phyloP scores from a whole-genome alignment of 2,329 filamentous ascomycete species.

The Apiospora koreana region DNA sequence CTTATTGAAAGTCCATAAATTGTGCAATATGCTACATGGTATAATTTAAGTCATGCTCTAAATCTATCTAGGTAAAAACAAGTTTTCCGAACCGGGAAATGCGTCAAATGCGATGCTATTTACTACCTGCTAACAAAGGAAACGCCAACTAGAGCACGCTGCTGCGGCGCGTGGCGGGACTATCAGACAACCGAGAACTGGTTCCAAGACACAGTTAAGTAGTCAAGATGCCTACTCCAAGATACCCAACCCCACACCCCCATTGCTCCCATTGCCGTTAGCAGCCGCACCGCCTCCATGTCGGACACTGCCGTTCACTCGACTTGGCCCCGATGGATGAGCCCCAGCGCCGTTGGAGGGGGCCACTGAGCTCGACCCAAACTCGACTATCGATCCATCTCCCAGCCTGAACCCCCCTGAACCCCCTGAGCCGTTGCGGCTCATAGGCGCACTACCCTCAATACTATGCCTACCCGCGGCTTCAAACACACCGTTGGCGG shows the following conservation, averaged over 20 bases:
- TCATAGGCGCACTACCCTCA: constrained; percentile 23
- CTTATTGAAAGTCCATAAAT: neutral
- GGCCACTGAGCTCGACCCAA: constrained; percentile 18
- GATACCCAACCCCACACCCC: neutral
- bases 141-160: neutral
- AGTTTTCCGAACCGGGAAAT: neutral
- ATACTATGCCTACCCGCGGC: neutral
- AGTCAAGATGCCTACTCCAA: neutral
- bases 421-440: constrained; percentile 27
- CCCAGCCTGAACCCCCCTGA: constrained; percentile 30
- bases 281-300: neutral
- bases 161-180: neutral
- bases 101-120: neutral
- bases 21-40: neutral
- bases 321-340: neutral
- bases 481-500: neutral
- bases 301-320: neutral
- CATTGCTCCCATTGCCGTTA: neutral
- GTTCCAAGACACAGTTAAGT: neutral
- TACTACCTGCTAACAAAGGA: neutral
- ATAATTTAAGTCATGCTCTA: neutral
- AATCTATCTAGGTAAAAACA: neutral
- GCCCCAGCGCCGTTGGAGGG: neutral
- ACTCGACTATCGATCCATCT: constrained; percentile 29
- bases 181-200: neutral